Evolutionary conservation across 2,329 filamentous ascomycete genomes (phyloP), one percentile per base, ranked within the genome.

Genomic region (Colletotrichum sp.): DNA sequence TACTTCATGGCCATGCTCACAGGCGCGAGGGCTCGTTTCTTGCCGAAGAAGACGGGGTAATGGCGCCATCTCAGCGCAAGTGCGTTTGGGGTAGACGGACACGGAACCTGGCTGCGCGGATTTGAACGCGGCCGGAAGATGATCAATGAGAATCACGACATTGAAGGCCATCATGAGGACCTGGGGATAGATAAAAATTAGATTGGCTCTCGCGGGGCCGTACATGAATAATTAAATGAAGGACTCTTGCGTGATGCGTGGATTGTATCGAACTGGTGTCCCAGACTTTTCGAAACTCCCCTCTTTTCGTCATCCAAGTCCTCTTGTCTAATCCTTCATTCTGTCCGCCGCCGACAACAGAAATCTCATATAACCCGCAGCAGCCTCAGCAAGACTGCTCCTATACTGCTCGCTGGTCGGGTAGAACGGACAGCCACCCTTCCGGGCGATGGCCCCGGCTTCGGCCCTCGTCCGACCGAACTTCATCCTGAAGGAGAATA

Each of bases 1-100:
- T 90, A 90, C 70, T 91, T 90, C 71, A 80, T 91, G 80, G 88
- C 88, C 1, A 89, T 90, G 85, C 76, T 89, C 78, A 88, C 86
- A 0, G 88, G 88, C 0, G 85, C 87, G 5, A 87, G 81, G 76
- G 87, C 79, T 1, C 81, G 82, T 1, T 90, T 90, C 43, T 28
- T 81, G 10, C 73, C 78, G 3, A 71, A 67, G 38, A 60, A 61
- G 52, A 36, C n/a, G 9, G 38, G 10, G 10, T 48, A 48, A 48
- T 48, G 43, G 10, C 10, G 43, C 4, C 6, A 21, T 12, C 0
- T 5, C 10, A 48, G 18, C 18, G 18, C 6, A 18, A 26, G 55
- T 9, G 12, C 15, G 26, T 2, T 32, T 28, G 8, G 13, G 0
- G 15, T 32, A 1, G 18, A 61, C 3, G 24, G 15, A 18, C 6